Evolutionary conservation across 352 stramenopile genomes (phyloP), one percentile per base, ranked within the genome.

Genomic region (Phytopythium delawarense): DNA sequence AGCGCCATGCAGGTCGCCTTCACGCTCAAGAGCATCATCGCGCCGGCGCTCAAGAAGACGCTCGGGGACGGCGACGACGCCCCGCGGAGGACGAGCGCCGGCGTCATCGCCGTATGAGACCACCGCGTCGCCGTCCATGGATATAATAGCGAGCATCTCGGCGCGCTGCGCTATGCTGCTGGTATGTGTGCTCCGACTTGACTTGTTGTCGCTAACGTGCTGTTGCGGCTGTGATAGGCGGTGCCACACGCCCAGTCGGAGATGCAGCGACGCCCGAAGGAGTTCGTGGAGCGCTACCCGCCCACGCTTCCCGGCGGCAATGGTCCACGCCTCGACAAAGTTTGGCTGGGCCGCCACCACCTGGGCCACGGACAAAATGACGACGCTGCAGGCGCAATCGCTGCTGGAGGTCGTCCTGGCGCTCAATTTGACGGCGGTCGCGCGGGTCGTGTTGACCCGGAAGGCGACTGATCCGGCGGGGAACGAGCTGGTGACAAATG

Each of bases 11-110:
- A 92, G 49, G 79, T 89, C 6, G 80, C 77, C 52, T 90, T 83
- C 66, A 87, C 78, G 52, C 77, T 92, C 21, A 86, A 87, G 61
- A 88, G 77, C 64, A 88, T 88, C 54, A 87, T 89, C 40, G 79
- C 78, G 6, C 82, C 79, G 30, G 72, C 62, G 39, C 62, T 91
- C 16, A 37, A 50, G 45, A 50, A 35, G 25, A 28, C 45, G 16
- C 1, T 7, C 35, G 39, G 13, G 1, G 7, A 13, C 1, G 39
- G 13, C 39, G 39, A 4, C 39, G 39, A 45, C 39, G 39, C 39
- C 13, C 39, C 39, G 39, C 39, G n/a, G 3, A 50, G 45, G 21
- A 28, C 45, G 6, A 30, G 45, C 45, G 45, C 9, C n/a, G 21
- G 45, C 45, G 45, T 50, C 3, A 50, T 50, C 45, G 45, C 21